Base-by-base conservation (phyloP, 2,329 filamentous ascomycete species). In the Chalaropsis ovoidea region DNA sequence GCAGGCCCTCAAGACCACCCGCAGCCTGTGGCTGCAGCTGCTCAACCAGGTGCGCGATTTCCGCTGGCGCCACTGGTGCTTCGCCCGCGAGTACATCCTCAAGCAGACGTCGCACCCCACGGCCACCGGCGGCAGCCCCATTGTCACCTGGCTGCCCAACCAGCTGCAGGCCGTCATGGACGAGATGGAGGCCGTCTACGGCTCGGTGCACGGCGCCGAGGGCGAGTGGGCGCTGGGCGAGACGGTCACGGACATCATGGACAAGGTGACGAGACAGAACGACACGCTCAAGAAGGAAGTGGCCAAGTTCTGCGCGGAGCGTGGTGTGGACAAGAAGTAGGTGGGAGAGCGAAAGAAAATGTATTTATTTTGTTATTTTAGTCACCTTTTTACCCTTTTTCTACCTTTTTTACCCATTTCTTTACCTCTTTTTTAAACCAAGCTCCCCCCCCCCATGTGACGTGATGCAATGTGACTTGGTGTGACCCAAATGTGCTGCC, bases 1-100 rank as follows among this genome's bases (percentile, higher is more conserved):
- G 17, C 71, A 70, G 15, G 75, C 78, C 19, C 76, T 80, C 10
- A 73, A 88, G 42, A 76, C 83, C 71, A 82, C 82, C 65, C 77
- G 82, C 17, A 75, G 81, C 62, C 76, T 86, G 3, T 89, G 87
- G 77, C 77, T 89, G 3, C 77, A 82, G 68, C 79, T 85, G 31
- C 78, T 92, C 61, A 81, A 93, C 73, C 85, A 91, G 74, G 87
- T 93, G 8, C 83, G 89, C 65, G 87, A 90, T 73, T 93, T 93
- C 77, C 79, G 89, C 67, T 93, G 88, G 87, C 79, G 89, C 6
- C 89, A 93, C 75, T 93, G 89, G 89, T 89, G 87, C 74, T 93
- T 93, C 72, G 89, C 88, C 1, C 81, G 88, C 67, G 88, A 92
- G 78, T 93, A 93, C 73, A 92, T 93, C 70, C 80, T 93, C 69